phyloP scores from a whole-genome alignment of 257 asterid species.

The Nicotiana sylvestris region DNA sequence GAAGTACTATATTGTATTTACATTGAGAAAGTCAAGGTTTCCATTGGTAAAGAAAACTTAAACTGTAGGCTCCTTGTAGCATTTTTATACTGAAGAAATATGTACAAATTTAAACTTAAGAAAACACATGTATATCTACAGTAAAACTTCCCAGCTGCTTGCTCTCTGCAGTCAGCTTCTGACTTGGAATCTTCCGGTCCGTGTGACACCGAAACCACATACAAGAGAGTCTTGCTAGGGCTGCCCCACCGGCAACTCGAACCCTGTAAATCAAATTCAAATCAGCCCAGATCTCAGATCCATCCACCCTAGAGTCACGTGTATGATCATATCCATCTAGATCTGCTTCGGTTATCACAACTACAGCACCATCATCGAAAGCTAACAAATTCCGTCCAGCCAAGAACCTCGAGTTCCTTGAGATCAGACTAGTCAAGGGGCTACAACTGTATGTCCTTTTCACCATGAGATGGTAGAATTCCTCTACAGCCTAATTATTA shows the following conservation, averaged over 20 bases:
- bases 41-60: not conserved
- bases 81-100: not conserved
- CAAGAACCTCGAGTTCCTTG: constrained; percentile 23
- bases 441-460: constrained; percentile 16
- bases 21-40: not conserved
- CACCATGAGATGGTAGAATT: constrained; percentile 31
- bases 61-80: not conserved
- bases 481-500: constrained; percentile 45
- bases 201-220: constrained; percentile 38
- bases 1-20: not conserved
- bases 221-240: constrained; percentile 49
- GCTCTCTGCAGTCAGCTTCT: constrained; percentile 22
- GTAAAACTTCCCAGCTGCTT: constrained; percentile 29
- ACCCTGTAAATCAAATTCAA: constrained; percentile 46
- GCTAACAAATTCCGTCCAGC: constrained; percentile 27
- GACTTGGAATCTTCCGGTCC: constrained; percentile 20
- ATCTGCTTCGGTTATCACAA: constrained; percentile 47
- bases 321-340: constrained; percentile 42
- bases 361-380: constrained; percentile 57
- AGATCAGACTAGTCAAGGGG: constrained; percentile 12
- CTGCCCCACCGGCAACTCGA: constrained; percentile 44
- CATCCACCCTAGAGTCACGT: constrained; percentile 16
- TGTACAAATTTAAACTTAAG: constrained; percentile 16
- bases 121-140: constrained; percentile 41
- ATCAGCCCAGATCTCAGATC: constrained; percentile 39